These are phyloP conservation scores for Brassica nigra DNA, from an alignment of 345 rosid species.

Conservation along the genomic window DNA sequence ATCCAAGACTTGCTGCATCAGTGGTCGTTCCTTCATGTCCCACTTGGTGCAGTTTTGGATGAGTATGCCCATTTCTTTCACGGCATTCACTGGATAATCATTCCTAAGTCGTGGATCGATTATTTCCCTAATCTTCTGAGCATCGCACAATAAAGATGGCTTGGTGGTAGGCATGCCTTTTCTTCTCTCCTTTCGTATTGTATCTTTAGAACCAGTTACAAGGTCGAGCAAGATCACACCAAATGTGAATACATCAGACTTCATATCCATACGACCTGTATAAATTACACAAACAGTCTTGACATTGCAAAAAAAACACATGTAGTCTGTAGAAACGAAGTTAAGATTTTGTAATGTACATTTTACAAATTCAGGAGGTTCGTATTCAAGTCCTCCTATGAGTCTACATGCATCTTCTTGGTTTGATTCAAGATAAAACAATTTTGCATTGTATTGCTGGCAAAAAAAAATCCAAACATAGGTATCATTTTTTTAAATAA, in stretches of 20 bases:
- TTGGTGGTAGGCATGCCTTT: neutral
- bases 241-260: slow-evolving; percentile 7
- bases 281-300: neutral
- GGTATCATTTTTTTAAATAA: neutral
- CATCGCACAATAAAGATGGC: neutral
- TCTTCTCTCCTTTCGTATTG: neutral
- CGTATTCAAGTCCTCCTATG: neutral
- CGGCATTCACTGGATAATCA: neutral
- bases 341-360: neutral
- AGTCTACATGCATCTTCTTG: slow-evolving; percentile 1
- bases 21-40: neutral
- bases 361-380: neutral
- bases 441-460: neutral
- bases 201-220: neutral
- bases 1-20: slow-evolving; percentile 17
- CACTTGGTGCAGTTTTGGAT: neutral
- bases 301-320: neutral
- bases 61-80: slow-evolving; percentile 2
- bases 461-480: neutral
- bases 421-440: neutral
- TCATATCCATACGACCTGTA: neutral
- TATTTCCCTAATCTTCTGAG: neutral
- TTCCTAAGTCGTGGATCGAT: neutral
- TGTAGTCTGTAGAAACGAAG: neutral
- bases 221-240: neutral